Conservation (phyloP, 2,329 filamentous ascomycete species). For the Aspergillus sp. region DNA sequence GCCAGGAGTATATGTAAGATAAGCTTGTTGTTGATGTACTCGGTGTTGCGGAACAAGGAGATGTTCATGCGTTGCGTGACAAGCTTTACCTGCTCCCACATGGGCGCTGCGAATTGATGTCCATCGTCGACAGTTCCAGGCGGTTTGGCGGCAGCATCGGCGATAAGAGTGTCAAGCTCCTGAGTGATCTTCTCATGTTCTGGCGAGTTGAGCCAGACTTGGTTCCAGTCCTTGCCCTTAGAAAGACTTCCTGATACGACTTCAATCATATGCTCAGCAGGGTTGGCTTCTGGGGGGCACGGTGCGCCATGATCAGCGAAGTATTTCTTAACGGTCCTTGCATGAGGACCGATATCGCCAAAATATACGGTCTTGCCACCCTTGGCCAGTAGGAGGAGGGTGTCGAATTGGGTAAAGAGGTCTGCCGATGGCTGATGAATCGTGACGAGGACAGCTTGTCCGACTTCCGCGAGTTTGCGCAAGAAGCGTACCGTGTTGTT, state of each 20-base stretch:
- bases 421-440: slow-evolving; percentile 3
- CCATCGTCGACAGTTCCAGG: background rate
- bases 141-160: background rate
- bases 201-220: background rate
- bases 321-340: background rate
- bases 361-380: slow-evolving; percentile 2
- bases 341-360: slow-evolving; percentile 1
- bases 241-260: background rate
- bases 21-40: slow-evolving; percentile 1
- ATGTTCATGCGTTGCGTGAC: background rate
- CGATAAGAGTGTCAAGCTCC: background rate
- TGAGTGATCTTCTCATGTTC: background rate
- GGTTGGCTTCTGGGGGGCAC: background rate
- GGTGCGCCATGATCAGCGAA: background rate
- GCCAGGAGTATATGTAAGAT: background rate
- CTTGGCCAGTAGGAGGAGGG: background rate
- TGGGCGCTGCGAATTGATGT: background rate
- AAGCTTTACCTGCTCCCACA: background rate
- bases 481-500: background rate
- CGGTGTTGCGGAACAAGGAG: background rate
- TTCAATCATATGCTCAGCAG: slow-evolving; percentile 2
- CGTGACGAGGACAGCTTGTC: slow-evolving; percentile 1
- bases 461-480: background rate
- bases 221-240: slow-evolving; percentile 1
- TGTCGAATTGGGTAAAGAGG: slow-evolving; percentile 2